phyloP scores from a whole-genome alignment of 2,329 filamentous ascomycete genomes.

The Penicillium sp. region DNA sequence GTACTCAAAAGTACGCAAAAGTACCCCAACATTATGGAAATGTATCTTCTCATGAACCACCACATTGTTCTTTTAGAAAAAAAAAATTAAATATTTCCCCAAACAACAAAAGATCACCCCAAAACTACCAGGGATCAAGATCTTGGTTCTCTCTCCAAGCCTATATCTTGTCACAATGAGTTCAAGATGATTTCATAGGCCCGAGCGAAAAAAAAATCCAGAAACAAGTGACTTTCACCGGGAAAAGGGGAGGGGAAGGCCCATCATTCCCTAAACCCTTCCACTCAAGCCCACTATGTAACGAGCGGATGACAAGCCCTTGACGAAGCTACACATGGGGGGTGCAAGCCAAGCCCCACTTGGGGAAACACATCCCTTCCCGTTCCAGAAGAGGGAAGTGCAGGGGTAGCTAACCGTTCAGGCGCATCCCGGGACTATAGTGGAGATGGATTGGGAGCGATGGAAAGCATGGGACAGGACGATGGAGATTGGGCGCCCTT shows the following conservation, averaged over 20 bases:
- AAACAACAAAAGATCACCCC: too few species aligned
- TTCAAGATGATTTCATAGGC: background rate
- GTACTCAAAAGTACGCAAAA: too few species aligned
- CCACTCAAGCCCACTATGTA: too few species aligned
- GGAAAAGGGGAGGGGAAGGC: background rate
- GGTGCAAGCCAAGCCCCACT: background rate
- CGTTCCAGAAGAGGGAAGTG: background rate
- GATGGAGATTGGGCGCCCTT: background rate
- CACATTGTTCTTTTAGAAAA: too few species aligned
- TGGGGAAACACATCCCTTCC: background rate
- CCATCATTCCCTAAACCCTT: background rate
- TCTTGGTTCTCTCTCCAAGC: too few species aligned
- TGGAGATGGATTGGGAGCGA: background rate
- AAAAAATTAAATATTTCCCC: too few species aligned
- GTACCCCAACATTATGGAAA: too few species aligned
- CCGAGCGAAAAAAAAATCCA: background rate
- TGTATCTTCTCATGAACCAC: too few species aligned
- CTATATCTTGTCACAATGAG: background rate
- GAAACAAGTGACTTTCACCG: background rate
- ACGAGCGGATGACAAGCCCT: background rate
- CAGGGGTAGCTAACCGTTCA: too few species aligned
- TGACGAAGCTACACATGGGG: background rate
- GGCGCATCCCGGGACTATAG: background rate
- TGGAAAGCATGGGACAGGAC: background rate
- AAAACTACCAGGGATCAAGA: too few species aligned